Conservation (phyloP, 805 yeast species). For the Starmerella sp. region DNA sequence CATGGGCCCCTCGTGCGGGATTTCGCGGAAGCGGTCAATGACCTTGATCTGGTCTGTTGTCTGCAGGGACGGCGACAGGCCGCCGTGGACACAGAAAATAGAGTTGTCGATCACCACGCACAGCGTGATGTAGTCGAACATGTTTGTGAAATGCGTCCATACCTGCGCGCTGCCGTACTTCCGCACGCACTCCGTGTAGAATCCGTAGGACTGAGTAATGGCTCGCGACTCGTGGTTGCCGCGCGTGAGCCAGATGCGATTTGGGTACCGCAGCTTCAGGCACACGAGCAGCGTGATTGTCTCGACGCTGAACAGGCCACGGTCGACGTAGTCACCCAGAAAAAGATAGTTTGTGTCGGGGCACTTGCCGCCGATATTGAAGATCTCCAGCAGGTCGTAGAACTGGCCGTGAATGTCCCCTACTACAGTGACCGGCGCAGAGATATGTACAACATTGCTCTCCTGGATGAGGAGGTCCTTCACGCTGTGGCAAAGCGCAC, state of each 20-base stretch:
- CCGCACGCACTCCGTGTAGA: conserved; percentile 84
- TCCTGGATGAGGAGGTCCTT: conserved; percentile 71
- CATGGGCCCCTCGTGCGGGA: conserved; percentile 99
- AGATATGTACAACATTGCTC: conserved; percentile 75
- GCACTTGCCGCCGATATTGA: conserved; percentile 83
- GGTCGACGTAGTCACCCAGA: conserved; percentile 90
- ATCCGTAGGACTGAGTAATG: conserved; percentile 94
- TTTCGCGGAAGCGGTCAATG: conserved; percentile 83
- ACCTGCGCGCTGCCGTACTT: conserved; percentile 74
- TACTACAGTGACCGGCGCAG: conserved; percentile 84
- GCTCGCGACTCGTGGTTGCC: conserved; percentile 97
- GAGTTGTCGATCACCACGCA: conserved; percentile 84
- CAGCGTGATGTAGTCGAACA: conserved; percentile 81
- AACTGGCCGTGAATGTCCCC: conserved; percentile 98
- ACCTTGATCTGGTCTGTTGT: conserved; percentile 83
- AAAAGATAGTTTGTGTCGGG: conserved; percentile 91
- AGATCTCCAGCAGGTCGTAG: conserved; percentile 84
- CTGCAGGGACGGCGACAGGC: conserved; percentile 88
- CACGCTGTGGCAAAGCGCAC: conserved; percentile 64
- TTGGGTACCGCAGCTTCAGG: conserved; percentile 78
- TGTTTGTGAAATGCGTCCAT: conserved; percentile 83
- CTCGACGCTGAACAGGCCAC: conserved; percentile 89
- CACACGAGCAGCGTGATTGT: conserved; percentile 77
- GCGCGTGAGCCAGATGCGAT: conserved; percentile 65
- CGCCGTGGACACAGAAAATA: conserved; percentile 94